Evolutionary conservation across 1,284 basidiomycete genomes (phyloP).

Genomic region (Heterobasidion annosum): DNA sequence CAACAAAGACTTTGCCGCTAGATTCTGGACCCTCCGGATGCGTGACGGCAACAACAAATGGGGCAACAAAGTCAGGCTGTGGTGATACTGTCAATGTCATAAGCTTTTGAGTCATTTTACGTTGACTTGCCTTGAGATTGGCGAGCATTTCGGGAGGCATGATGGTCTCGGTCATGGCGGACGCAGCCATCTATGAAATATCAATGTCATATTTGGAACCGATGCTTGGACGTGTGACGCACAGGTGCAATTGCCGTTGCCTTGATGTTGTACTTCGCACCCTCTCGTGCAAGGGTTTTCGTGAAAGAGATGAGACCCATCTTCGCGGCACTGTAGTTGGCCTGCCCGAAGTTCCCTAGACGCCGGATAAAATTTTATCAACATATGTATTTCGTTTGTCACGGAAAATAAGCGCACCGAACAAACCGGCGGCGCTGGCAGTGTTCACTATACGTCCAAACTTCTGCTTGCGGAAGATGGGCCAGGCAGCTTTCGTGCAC

Average conservation of each 20-base stretch:
- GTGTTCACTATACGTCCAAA: slow-evolving; percentile 91
- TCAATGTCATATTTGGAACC: neutral
- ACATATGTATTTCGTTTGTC: neutral
- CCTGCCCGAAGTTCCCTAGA: slow-evolving; percentile 91
- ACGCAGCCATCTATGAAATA: slow-evolving; percentile 70
- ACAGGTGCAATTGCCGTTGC: slow-evolving; percentile 88
- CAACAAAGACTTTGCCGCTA: slow-evolving; percentile 86
- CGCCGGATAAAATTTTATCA: neutral
- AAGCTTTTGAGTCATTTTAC: neutral
- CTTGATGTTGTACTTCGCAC: slow-evolving; percentile 89
- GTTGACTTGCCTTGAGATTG: slow-evolving; percentile 63
- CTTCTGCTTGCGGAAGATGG: slow-evolving; percentile 91
- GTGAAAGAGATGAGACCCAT: slow-evolving; percentile 90
- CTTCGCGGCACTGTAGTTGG: slow-evolving; percentile 87
- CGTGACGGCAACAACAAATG: slow-evolving; percentile 75
- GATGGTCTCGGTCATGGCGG: slow-evolving; percentile 89
- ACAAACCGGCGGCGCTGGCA: slow-evolving; percentile 81
- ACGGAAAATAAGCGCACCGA: slow-evolving; percentile 37
- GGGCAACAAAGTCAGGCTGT: slow-evolving; percentile 88
- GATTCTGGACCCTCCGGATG: slow-evolving; percentile 80
- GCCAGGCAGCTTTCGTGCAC: slow-evolving; percentile 97
- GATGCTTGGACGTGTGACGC: slow-evolving; percentile 17
- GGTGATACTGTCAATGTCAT: neutral
- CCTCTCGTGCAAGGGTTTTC: slow-evolving; percentile 87
- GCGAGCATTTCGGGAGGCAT: slow-evolving; percentile 98